phyloP scores from a whole-genome alignment of 768 basidiomycete species.

The Boletus tylopilopsis region DNA sequence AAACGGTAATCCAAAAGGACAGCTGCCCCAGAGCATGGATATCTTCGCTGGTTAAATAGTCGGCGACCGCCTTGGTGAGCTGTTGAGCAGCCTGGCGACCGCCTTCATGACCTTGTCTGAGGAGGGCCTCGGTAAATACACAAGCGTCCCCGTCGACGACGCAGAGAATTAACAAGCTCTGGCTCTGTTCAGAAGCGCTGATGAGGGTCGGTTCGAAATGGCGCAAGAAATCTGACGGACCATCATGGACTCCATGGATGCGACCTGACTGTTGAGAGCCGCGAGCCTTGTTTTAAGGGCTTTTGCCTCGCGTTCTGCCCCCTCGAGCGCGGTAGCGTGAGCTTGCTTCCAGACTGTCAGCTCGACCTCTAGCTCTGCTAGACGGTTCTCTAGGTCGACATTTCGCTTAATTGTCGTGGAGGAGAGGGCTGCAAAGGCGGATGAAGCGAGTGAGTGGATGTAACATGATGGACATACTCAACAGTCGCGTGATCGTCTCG shows the following conservation, averaged over 20 bases:
- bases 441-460: not conserved
- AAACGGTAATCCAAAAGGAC: constrained; percentile 74
- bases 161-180: constrained; percentile 68
- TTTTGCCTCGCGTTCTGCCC: constrained; percentile 58
- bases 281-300: constrained; percentile 67
- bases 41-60: constrained; percentile 60
- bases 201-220: not conserved
- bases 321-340: constrained; percentile 58
- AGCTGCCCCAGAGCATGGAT: constrained; percentile 58
- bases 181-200: constrained; percentile 38
- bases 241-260: constrained; percentile 52
- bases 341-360: constrained; percentile 69
- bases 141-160: constrained; percentile 71
- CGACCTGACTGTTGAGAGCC: constrained; percentile 61
- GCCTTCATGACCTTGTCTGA: constrained; percentile 62
- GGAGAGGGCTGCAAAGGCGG: constrained; percentile 66
- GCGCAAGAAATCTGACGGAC: constrained; percentile 15
- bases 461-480: constrained; percentile 41
- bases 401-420: constrained; percentile 61
- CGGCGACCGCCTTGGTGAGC: constrained; percentile 65
- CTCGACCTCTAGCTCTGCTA: constrained; percentile 67
- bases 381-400: constrained; percentile 56
- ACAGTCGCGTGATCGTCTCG: constrained; percentile 57
- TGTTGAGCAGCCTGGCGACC: constrained; percentile 58
- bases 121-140: constrained; percentile 56